Percentiles rank a stretch among this genome's conserved stretches.
Conservation (phyloP, 2,329 filamentous ascomycete genomes). For the Tolypocladium ovalisporum region DNA sequence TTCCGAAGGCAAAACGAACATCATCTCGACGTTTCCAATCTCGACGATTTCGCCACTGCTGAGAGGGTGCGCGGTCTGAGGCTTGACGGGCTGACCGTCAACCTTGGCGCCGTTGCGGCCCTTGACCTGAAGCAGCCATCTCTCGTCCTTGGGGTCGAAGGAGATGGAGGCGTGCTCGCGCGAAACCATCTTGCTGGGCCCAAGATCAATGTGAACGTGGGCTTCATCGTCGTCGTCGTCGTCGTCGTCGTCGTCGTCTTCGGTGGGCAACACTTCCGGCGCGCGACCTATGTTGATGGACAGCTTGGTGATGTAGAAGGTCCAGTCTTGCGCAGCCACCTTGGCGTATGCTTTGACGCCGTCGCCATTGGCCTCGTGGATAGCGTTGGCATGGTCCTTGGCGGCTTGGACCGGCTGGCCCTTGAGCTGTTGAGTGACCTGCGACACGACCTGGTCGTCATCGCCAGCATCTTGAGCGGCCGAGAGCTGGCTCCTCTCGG, state of each 20-base stretch:
- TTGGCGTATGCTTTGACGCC: constrained; percentile 70
- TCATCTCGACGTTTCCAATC: constrained; percentile 91
- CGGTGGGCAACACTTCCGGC: constrained; percentile 34
- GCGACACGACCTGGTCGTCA: constrained; percentile 45
- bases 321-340: constrained; percentile 73
- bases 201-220: constrained; percentile 75
- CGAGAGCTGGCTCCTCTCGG: constrained; percentile 7
- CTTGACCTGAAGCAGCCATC: constrained; percentile 79
- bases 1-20: constrained; percentile 85
- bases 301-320: constrained; percentile 70
- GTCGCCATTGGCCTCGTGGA: constrained; percentile 49
- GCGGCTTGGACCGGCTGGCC: constrained; percentile 44
- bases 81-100: constrained; percentile 61
- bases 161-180: constrained; percentile 65
- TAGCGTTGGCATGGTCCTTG: constrained; percentile 51
- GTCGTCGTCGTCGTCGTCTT: constrained; percentile 29
- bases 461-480: constrained; percentile 25
- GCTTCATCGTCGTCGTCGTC: constrained; percentile 34
- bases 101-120: constrained; percentile 86
- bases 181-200: constrained; percentile 72
- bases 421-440: constrained; percentile 42
- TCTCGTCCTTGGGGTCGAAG: constrained; percentile 56
- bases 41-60: constrained; percentile 86
- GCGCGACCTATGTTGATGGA: constrained; percentile 66
- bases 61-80: constrained; percentile 54